Evolutionary conservation across 345 rosid genomes (phyloP).

Genomic region (Eucalyptus leucophloia): DNA sequence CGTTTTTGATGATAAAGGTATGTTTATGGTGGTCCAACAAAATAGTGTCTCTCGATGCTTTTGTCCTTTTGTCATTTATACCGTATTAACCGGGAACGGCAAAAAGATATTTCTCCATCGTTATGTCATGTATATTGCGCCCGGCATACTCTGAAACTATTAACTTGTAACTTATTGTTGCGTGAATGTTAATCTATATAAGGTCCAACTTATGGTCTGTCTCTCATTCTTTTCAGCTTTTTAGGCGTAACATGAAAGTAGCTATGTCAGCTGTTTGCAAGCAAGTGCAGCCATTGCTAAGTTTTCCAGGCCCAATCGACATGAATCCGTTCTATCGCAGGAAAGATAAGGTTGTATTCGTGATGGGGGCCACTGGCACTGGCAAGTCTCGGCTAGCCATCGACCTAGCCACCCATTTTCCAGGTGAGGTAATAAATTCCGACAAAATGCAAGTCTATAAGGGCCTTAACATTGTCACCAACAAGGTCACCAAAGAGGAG

Average conservation of each 20-base stretch:
- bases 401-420: slow-evolving; percentile 61
- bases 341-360: slow-evolving; percentile 69
- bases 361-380: slow-evolving; percentile 87
- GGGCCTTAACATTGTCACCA: slow-evolving; percentile 64
- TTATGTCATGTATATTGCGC: background rate
- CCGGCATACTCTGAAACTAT: background rate
- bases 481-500: slow-evolving; percentile 74
- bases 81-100: background rate
- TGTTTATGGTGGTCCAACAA: background rate
- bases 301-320: slow-evolving; percentile 22
- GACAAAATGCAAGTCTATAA: slow-evolving; percentile 84
- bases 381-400: slow-evolving; percentile 82
- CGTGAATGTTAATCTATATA: background rate
- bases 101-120: background rate
- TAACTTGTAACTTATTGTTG: background rate
- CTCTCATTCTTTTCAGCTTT: background rate
- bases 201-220: background rate
- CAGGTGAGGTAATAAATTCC: slow-evolving; percentile 70
- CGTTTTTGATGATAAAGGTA: background rate
- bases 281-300: slow-evolving; percentile 36
- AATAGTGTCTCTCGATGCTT: background rate
- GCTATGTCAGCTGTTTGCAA: slow-evolving; percentile 28
- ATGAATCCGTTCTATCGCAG: slow-evolving; percentile 32
- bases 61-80: background rate
- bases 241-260: slow-evolving; percentile 16